Evolutionary conservation across 176 grass and related monocot genomes (phyloP), one percentile per base, ranked within the genome.

Genomic region (Rhynchospora tenuis): DNA sequence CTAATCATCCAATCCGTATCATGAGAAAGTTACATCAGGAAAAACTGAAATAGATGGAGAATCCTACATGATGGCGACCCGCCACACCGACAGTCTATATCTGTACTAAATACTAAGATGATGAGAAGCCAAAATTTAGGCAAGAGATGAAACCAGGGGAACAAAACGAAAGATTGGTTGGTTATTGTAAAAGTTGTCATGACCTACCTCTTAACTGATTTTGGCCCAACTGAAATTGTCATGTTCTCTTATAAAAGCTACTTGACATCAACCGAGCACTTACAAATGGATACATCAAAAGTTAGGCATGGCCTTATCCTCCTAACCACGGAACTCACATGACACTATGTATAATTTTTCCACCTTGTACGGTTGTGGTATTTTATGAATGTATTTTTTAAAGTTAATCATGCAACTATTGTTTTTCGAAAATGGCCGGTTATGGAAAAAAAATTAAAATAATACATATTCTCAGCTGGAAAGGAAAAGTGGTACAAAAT

Each of bases 231-330:
- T 84, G 42, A 72, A 84, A 28, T 44, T 59, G 66, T 73, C 71
- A 59, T 84, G 38, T 84, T 82, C 79, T 82, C 23, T 74, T 60
- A 84, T 60, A 84, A 84, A 84, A 61, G 83, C 68, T 76, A 84
- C 27, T 76, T 84, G 52, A 76, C 83, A 84, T 76, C 83, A 84
- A 66, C 79, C 60, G 28, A 82, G 79, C 79, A 82, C 60, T 82
- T 66, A 11, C 59, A 46, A 47, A 64, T 27, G n/a, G 7, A 24
- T 17, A 50, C 9, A 80, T 60, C 55, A 62, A 45, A 82, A 82
- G 79, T 82, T 82, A 82, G 79, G 79, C 60, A 47, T 81, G 17
- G 59, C 56, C 4, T 45, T 19, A 5, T 78, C 51, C 0, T 14
- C 42, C 23, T 79, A 59, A 54, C 56, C 73, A 16, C 43, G 10